These are phyloP conservation scores for Aspergillus incahuasiensis DNA, from an alignment of 495 filamentous ascomycete genomes.

Conservation along the genomic window DNA sequence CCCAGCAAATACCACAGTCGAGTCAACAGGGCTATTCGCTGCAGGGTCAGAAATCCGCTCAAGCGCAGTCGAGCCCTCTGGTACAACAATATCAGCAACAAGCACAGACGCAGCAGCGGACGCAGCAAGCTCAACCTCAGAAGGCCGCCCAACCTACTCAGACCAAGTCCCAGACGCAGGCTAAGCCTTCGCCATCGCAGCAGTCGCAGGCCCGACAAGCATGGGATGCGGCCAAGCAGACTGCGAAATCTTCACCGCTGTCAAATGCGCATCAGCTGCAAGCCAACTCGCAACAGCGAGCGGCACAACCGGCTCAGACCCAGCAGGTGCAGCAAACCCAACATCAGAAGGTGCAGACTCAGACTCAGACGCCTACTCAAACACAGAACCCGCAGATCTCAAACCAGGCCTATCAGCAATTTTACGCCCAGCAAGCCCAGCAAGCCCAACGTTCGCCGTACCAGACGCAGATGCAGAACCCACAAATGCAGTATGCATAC, in stretches of 20 bases:
- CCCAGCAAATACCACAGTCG: not conserved
- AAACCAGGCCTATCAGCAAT: constrained; percentile 16
- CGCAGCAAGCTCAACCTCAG: constrained; percentile 16
- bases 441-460: constrained; percentile 30
- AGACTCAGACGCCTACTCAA: not conserved
- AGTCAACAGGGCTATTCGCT: not conserved
- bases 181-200: not conserved
- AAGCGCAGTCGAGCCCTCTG: not conserved
- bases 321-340: constrained; percentile 22
- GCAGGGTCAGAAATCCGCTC: not conserved
- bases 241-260: not conserved
- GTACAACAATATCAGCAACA: not conserved
- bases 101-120: not conserved
- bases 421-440: not conserved
- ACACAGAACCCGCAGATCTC: constrained; percentile 2
- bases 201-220: not conserved
- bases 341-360: constrained; percentile 4
- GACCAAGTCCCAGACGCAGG: not conserved
- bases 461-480: constrained; percentile 25
- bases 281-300: constrained; percentile 16
- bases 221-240: not conserved
- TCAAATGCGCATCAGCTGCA: not conserved
- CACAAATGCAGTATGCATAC: constrained; percentile 25
- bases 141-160: constrained; percentile 4
- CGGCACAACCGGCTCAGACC: constrained; percentile 5